Conservation (phyloP, 768 basidiomycete genomes). For the Termitomyces sp. region DNA sequence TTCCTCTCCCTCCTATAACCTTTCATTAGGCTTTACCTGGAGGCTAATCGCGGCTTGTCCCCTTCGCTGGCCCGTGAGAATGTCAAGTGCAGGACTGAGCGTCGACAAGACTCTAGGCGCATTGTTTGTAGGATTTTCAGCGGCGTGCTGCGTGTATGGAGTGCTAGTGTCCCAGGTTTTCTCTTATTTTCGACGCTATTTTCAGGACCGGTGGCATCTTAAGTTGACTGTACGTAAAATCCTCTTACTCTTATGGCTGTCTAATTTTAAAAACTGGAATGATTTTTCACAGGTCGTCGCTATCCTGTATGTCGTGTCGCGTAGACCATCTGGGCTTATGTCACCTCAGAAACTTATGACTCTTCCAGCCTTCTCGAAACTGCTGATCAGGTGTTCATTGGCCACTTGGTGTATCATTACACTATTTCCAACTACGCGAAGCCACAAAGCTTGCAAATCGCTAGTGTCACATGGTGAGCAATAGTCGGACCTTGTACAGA, state of each 20-base stretch:
- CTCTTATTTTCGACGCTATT: constrained; percentile 54
- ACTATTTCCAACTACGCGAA: constrained; percentile 42
- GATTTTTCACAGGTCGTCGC: constrained; percentile 30
- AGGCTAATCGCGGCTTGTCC: neutral
- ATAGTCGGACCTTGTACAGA: neutral
- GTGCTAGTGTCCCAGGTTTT: constrained; percentile 52
- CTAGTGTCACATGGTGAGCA: constrained; percentile 45
- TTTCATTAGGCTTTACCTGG: neutral
- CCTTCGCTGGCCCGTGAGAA: constrained; percentile 6
- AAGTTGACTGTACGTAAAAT: constrained; percentile 45
- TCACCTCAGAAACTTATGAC: neutral
- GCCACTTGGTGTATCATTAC: constrained; percentile 56
- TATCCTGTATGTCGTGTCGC: constrained; percentile 29
- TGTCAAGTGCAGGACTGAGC: constrained; percentile 14
- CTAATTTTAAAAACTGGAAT: neutral
- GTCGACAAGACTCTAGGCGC: constrained; percentile 58
- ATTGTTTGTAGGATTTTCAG: constrained; percentile 54
- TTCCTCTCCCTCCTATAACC: neutral
- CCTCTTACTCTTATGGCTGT: neutral
- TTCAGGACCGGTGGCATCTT: constrained; percentile 47
- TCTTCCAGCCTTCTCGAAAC: constrained; percentile 46
- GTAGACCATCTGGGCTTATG: neutral
- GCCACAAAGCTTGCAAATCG: constrained; percentile 30
- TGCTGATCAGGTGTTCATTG: constrained; percentile 54
- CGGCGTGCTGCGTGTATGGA: constrained; percentile 52